Evolutionary conservation across 2,329 filamentous ascomycete genomes (phyloP).

Genomic region (Botryotinia narcissicola): DNA sequence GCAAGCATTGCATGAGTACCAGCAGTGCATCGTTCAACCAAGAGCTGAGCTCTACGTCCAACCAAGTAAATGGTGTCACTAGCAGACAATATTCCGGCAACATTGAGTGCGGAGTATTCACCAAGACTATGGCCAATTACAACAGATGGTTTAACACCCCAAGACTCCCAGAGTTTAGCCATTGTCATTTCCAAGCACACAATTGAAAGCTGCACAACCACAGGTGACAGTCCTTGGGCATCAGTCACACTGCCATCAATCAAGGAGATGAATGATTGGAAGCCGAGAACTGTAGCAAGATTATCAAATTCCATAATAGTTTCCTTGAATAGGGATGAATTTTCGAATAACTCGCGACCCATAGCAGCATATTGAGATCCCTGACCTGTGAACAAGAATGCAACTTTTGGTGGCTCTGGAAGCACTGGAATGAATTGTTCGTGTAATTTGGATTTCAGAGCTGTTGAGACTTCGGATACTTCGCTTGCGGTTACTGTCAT

Average conservation of each 20-base stretch:
- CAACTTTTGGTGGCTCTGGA: constrained; percentile 28
- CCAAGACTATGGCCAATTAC: constrained; percentile 49
- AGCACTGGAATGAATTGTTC: constrained; percentile 19
- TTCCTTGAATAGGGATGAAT: constrained; percentile 10
- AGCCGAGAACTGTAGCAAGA: constrained; percentile 19
- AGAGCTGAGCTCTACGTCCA: constrained; percentile 61
- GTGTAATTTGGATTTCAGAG: constrained; percentile 17
- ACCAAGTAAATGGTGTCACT: constrained; percentile 71
- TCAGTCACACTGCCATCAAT: constrained; percentile 18
- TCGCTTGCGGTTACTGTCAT: constrained; percentile 46
- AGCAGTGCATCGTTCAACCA: constrained; percentile 62
- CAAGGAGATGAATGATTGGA: constrained; percentile 18
- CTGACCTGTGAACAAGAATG: constrained; percentile 35
- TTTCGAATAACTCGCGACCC: constrained; percentile 20
- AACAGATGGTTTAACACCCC: constrained; percentile 21
- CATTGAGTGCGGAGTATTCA: constrained; percentile 64
- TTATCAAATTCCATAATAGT: constrained; percentile 20
- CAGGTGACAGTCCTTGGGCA: constrained; percentile 11
- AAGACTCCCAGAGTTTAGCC: constrained; percentile 20
- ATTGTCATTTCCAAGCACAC: constrained; percentile 21
- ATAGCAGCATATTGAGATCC: constrained; percentile 21
- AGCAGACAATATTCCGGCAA: constrained; percentile 66
- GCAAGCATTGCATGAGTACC: constrained; percentile 66
- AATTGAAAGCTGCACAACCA: constrained; percentile 18
- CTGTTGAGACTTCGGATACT: constrained; percentile 41